Evolutionary conservation across 768 basidiomycete species (phyloP).

Genomic region (Lactifluus pinguis): DNA sequence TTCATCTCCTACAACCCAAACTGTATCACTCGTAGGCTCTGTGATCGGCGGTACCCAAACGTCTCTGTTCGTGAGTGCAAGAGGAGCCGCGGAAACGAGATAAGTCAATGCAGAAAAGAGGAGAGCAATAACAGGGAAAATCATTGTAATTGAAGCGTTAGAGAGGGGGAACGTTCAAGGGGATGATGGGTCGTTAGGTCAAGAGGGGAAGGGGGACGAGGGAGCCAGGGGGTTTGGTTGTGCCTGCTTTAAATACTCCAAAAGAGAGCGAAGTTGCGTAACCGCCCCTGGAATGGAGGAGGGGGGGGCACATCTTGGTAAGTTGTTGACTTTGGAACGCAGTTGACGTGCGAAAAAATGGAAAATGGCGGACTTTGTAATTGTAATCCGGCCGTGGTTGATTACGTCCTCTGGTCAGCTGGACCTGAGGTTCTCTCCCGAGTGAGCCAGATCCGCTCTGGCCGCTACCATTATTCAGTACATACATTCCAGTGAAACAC

Average conservation of each 20-base stretch:
- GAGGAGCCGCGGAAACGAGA: not conserved
- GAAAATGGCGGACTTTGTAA: no score
- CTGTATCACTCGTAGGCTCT: slow-evolving; percentile 35
- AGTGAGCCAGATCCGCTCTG: not conserved
- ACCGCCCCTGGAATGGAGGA: no score
- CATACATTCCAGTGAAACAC: not conserved
- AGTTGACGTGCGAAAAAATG: no score
- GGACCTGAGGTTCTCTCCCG: not conserved
- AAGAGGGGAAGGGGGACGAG: not conserved
- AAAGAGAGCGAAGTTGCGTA: no score
- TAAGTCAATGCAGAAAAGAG: not conserved
- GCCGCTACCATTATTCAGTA: not conserved
- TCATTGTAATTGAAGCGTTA: not conserved
- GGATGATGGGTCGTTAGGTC: no score
- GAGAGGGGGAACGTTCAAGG: no score
- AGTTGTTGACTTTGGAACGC: no score
- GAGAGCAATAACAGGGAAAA: not conserved
- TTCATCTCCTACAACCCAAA: slow-evolving; percentile 42
- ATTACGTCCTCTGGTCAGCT: not conserved
- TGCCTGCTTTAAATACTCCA: not conserved
- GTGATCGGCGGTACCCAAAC: slow-evolving; percentile 45
- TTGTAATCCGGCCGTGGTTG: not conserved
- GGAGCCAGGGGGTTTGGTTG: not conserved
- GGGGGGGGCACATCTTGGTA: not conserved
- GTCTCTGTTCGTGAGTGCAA: slow-evolving; percentile 2